These are phyloP conservation scores for Hydnomerulius pinastri DNA, from an alignment of 768 basidiomycete genomes.

Conservation along the genomic window DNA sequence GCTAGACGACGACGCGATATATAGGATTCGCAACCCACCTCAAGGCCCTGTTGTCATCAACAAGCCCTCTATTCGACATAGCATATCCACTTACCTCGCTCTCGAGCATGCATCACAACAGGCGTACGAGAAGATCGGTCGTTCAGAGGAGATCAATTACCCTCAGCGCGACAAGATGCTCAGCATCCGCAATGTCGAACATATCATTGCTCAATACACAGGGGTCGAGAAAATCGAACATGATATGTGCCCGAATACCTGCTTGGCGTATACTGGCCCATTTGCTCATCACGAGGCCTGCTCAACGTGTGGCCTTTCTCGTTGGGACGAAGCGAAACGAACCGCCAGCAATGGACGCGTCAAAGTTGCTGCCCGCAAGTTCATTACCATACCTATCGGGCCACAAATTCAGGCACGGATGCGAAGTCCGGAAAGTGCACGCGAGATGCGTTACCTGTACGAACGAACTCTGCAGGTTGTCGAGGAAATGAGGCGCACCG, in stretches of 20 bases:
- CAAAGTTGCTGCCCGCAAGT: constrained; percentile 7
- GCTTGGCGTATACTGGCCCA: constrained; percentile 26
- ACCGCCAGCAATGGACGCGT: neutral
- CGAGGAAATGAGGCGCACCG: neutral
- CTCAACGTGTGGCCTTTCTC: constrained; percentile 31
- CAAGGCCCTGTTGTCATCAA: constrained; percentile 14
- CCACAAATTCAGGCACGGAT: constrained; percentile 45
- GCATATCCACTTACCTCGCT: constrained; percentile 6
- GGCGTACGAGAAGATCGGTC: neutral
- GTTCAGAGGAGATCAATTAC: neutral
- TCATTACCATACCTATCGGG: constrained; percentile 13
- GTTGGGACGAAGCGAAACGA: neutral
- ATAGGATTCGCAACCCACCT: constrained; percentile 30
- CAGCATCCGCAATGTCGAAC: constrained; percentile 4
- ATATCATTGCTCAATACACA: constrained; percentile 1
- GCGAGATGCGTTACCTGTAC: neutral
- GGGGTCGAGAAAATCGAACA: constrained; percentile 11
- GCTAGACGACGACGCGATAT: constrained; percentile 19
- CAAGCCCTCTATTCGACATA: constrained; percentile 10
- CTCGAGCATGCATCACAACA: neutral
- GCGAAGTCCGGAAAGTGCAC: constrained; percentile 5
- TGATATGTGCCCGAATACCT: constrained; percentile 31
- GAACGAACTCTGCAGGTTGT: constrained; percentile 4
- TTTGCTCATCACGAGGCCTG: constrained; percentile 13
- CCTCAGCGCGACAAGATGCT: constrained; percentile 6